phyloP scores from a whole-genome alignment of 305 asterid species.

The Fraxinus angustifolia region DNA sequence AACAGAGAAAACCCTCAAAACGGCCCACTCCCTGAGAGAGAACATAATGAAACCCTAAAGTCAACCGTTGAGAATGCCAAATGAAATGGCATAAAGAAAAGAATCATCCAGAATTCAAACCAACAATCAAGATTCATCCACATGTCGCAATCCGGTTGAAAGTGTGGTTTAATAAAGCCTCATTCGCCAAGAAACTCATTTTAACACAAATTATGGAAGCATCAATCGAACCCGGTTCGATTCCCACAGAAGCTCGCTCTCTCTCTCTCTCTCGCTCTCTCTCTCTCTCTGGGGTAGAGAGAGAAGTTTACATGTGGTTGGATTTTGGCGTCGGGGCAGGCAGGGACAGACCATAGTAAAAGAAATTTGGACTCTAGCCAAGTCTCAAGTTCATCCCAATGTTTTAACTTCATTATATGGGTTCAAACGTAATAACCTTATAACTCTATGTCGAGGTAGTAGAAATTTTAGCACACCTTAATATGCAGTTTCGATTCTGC shows the following conservation, averaged over 20 bases:
- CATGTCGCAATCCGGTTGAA: too few relatives aligned
- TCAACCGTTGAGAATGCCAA: too few relatives aligned
- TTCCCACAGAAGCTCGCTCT: not conserved
- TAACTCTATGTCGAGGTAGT: not conserved
- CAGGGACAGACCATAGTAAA: not conserved
- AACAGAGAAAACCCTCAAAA: too few relatives aligned
- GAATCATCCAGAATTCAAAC: too few relatives aligned
- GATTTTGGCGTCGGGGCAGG: not conserved
- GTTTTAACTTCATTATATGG: not conserved
- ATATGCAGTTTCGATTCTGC: not conserved
- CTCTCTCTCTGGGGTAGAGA: constrained; percentile 9
- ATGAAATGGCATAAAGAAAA: too few relatives aligned
- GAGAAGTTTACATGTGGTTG: not conserved
- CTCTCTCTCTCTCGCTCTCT: not conserved
- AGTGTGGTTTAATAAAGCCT: too few relatives aligned
- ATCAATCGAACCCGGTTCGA: too few relatives aligned
- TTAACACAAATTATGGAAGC: too few relatives aligned
- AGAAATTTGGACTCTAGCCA: not conserved
- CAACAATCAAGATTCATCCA: too few relatives aligned
- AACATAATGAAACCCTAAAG: too few relatives aligned
- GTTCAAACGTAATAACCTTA: not conserved
- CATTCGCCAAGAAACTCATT: too few relatives aligned
- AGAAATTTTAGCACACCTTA: not conserved
- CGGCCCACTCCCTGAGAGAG: too few relatives aligned
- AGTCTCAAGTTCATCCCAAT: not conserved